These are phyloP conservation scores for Graphilbum sp. DNA, from an alignment of 2,329 filamentous ascomycete species.

Conservation along the genomic window DNA sequence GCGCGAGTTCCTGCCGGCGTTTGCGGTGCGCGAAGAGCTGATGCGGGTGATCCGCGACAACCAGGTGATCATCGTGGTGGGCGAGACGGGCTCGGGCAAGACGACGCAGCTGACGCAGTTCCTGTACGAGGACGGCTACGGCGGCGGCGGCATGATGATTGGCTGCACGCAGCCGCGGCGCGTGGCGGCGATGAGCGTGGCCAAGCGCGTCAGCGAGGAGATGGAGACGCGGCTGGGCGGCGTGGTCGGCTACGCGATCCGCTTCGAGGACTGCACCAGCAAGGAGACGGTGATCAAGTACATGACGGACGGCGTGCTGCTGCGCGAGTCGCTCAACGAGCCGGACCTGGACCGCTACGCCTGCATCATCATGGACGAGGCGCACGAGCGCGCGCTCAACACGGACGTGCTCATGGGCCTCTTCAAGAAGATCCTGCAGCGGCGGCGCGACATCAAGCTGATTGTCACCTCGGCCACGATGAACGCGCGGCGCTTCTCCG, in stretches of 20 bases:
- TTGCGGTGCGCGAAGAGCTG: conserved; percentile 88
- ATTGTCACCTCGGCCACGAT: conserved; percentile 98
- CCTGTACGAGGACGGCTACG: conserved; percentile 88
- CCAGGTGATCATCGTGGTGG: conserved; percentile 91
- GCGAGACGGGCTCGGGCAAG: conserved; percentile 94
- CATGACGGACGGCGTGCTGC: conserved; percentile 93
- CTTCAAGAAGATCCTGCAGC: conserved; percentile 89
- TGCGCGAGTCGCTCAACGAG: conserved; percentile 86
- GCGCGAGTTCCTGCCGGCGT: conserved; percentile 82
- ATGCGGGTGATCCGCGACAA: conserved; percentile 88
- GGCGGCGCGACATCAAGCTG: conserved; percentile 79
- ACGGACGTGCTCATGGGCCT: conserved; percentile 95
- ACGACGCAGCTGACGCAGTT: conserved; percentile 97
- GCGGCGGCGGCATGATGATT: conserved; percentile 79
- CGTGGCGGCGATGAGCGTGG: conserved; percentile 97
- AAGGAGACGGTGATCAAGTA: conserved; percentile 95
- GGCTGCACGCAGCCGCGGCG: conserved; percentile 91
- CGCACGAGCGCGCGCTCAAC: conserved; percentile 89
- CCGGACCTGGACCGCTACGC: conserved; percentile 90
- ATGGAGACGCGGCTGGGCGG: conserved; percentile 88
- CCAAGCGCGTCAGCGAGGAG: conserved; percentile 93
- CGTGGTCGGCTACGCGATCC: conserved; percentile 88
- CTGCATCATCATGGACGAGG: conserved; percentile 99
- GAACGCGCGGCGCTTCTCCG: conserved; percentile 91
- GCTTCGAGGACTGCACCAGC: conserved; percentile 96